Evolutionary conservation across 2,329 filamentous ascomycete genomes (phyloP), one percentile per base, ranked within the genome.

Genomic region (Neospermospora avenae): DNA sequence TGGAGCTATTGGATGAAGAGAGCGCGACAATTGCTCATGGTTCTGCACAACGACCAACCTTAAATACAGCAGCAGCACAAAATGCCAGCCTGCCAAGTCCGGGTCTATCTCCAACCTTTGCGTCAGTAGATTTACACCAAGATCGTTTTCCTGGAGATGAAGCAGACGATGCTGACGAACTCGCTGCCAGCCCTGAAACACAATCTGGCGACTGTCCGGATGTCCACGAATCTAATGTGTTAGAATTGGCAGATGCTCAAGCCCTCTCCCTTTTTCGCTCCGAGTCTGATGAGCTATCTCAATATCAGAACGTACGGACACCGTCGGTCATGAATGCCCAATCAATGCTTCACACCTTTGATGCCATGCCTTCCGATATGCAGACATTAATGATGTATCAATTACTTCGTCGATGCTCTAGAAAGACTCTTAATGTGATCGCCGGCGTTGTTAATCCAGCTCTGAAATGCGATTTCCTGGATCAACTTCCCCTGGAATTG

Each of bases 371-470:
- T 1, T 85, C 90, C 46, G 89, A 95, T 69, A 86, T 99, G 83
- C 95, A 99, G 76, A 90, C 89, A 0, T 96, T 96, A 72, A 88
- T 99, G 76, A 96, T 99, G 86, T 98, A 96, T 72, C 93, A 99
- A 72, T 85, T 99, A 58, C 82, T 99, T 25, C 88, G 91, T 59
- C 84, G 95, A 49, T 98, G 93, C 71, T 85, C 91, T 5, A 89
- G 96, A 67, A 88, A 91, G 44, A 96, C 93, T 0, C 80, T 99
- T 4, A 91, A 95, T 70, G 87, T 96, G 57, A 88, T 99, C 58
- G 92, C 93, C 37, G 87, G 92, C 66, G 87, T 92, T 14, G 93
- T 99, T 65, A 97, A 96, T 70, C 95, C 95, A 7, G 91, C 93
- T 0, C 77, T 99, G 59, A 97, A 96, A 74, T 96, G 92, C 71